These are phyloP conservation scores for Cryomyces minteri DNA, from an alignment of 495 filamentous ascomycete species.

Conservation along the genomic window DNA sequence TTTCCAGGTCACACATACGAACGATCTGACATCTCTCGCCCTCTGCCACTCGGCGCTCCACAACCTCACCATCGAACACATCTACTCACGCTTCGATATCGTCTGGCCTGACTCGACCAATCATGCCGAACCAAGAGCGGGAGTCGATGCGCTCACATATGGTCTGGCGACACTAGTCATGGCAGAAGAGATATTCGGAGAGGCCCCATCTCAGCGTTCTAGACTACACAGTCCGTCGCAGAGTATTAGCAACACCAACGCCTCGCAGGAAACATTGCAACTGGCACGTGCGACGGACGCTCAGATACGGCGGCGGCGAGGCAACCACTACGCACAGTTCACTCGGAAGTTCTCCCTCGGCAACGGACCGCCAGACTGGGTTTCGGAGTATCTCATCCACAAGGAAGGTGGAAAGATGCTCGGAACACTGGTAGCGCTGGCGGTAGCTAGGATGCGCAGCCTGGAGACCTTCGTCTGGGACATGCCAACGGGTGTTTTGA, in stretches of 20 bases:
- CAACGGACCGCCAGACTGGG: slow-evolving; percentile 69
- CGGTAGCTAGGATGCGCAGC: slow-evolving; percentile 70
- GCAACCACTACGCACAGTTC: slow-evolving; percentile 71
- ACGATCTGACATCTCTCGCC: slow-evolving; percentile 70
- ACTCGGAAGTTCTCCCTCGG: slow-evolving; percentile 82
- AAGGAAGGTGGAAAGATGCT: slow-evolving; percentile 91
- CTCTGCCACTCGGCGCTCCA: slow-evolving; percentile 75
- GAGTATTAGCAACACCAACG: slow-evolving; percentile 3
- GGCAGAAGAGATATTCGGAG: slow-evolving; percentile 51
- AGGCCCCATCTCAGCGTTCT: slow-evolving; percentile 11
- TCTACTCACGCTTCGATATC: slow-evolving; percentile 88
- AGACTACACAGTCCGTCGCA: slow-evolving; percentile 8
- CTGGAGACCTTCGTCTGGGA: slow-evolving; percentile 91
- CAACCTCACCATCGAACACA: slow-evolving; percentile 59
- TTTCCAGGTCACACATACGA: slow-evolving; percentile 62
- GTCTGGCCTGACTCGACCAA: slow-evolving; percentile 69
- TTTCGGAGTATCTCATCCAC: slow-evolving; percentile 69
- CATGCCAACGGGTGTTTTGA: slow-evolving; percentile 80
- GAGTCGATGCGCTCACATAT: slow-evolving; percentile 83
- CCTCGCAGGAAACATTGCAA: neutral
- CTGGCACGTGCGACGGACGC: neutral
- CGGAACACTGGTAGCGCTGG: slow-evolving; percentile 73
- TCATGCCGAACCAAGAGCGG: slow-evolving; percentile 44
- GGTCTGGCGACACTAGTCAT: slow-evolving; percentile 74
- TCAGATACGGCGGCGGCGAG: slow-evolving; percentile 25